phyloP scores from a whole-genome alignment of 2,329 filamentous ascomycete species.

The Aspergillus brasiliensis region DNA sequence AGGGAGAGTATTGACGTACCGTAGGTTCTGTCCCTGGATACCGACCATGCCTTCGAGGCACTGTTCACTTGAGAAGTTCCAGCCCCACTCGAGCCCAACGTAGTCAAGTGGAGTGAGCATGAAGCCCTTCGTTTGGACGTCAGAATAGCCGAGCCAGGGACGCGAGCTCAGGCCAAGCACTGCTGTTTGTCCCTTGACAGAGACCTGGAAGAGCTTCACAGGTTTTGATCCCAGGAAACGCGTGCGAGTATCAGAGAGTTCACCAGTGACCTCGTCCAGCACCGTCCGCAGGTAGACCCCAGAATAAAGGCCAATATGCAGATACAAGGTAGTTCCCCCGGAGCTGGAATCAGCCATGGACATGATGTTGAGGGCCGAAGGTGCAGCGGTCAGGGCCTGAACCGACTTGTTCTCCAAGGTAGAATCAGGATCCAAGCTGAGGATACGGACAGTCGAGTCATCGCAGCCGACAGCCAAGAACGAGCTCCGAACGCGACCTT shows the following conservation, averaged over 20 bases:
- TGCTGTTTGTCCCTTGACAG: slow-evolving; percentile 78
- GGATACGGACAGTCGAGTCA: slow-evolving; percentile 90
- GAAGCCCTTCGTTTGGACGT: slow-evolving; percentile 82
- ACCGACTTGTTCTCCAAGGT: slow-evolving; percentile 93
- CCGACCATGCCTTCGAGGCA: slow-evolving; percentile 93
- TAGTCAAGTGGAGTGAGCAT: slow-evolving; percentile 92
- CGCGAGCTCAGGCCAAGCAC: slow-evolving; percentile 88
- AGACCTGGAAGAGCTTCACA: slow-evolving; percentile 88
- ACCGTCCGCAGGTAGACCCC: slow-evolving; percentile 95
- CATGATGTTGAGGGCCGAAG: slow-evolving; percentile 87
- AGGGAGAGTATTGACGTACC: slow-evolving; percentile 58
- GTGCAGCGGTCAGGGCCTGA: slow-evolving; percentile 86
- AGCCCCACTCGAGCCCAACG: slow-evolving; percentile 84
- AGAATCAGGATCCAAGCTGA: slow-evolving; percentile 85
- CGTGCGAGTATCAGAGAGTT: slow-evolving; percentile 90
- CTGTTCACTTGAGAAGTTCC: slow-evolving; percentile 95
- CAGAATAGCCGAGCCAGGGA: slow-evolving; percentile 94
- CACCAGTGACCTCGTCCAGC: slow-evolving; percentile 91
- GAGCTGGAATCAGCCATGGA: slow-evolving; percentile 92
- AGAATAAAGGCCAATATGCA: slow-evolving; percentile 94
- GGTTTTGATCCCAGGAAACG: slow-evolving; percentile 91
- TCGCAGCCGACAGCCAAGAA: slow-evolving; percentile 97
- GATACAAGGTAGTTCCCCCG: slow-evolving; percentile 83
- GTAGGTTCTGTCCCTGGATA: slow-evolving; percentile 82
- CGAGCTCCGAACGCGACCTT: slow-evolving; percentile 83